Percentiles rank a stretch among this genome's conserved stretches.
Evolutionary conservation across 495 filamentous ascomycete genomes (phyloP).

Genomic region (Aspergillus carlsbadensis): DNA sequence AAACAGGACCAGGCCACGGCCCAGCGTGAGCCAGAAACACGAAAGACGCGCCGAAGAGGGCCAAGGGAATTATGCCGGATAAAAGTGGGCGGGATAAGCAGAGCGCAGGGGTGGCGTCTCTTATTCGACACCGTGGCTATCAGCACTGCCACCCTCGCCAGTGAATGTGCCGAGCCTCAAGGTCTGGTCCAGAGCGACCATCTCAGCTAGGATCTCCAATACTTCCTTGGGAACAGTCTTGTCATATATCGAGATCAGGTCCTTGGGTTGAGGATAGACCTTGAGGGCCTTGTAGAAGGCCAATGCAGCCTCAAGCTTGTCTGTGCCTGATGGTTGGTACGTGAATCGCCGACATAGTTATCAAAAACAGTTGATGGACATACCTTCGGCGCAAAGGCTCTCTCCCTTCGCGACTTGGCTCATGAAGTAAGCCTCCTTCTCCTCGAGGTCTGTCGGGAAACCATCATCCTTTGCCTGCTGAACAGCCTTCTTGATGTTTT

Average conservation of each 20-base stretch:
- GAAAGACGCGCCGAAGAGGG: constrained; percentile 12
- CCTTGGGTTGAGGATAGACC: constrained; percentile 91
- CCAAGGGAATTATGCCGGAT: constrained; percentile 18
- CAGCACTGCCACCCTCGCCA: constrained; percentile 34
- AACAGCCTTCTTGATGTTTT: constrained; percentile 68
- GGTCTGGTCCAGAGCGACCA: constrained; percentile 86
- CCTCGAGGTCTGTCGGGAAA: constrained; percentile 85
- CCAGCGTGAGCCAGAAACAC: constrained; percentile 23
- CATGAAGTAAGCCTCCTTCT: constrained; percentile 94
- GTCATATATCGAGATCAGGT: constrained; percentile 94
- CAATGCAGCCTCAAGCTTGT: constrained; percentile 80
- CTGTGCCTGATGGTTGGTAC: constrained; percentile 53
- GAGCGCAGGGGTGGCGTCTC: constrained; percentile 9
- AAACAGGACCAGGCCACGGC: constrained; percentile 20
- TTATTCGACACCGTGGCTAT: constrained; percentile 43
- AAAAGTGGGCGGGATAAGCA: constrained; percentile 8
- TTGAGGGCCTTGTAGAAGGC: constrained; percentile 98
- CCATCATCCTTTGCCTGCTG: constrained; percentile 82
- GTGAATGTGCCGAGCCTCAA: constrained; percentile 61
- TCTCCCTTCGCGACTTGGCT: constrained; percentile 87
- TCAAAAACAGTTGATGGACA: constrained; percentile 17
- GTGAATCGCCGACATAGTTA: constrained; percentile 18
- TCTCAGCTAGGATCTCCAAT: constrained; percentile 92
- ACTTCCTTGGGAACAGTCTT: constrained; percentile 96
- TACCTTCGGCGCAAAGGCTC: constrained; percentile 68